Base-by-base conservation (phyloP, 2,329 filamentous ascomycete species). In the Mycocentrospora acerina region DNA sequence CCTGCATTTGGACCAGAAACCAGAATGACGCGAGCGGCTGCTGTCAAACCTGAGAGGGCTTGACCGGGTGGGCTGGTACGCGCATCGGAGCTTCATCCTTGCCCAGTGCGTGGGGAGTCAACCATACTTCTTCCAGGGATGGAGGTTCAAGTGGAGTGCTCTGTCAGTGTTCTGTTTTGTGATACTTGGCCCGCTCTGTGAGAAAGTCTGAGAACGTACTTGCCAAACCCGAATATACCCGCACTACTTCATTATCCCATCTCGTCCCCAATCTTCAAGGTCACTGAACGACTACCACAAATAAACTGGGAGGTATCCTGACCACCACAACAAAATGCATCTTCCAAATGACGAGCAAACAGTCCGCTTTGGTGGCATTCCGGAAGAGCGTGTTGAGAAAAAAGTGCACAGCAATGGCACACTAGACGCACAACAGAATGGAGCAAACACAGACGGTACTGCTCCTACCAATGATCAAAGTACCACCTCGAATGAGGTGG, bases 161-260 rank as follows among this genome's bases (percentile, higher is more conserved):
- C 32, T 26, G 32, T 45, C 42, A 38, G 25, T 29, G 42, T 32
- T 40, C 29, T 42, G 30, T 22, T 36, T 39, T 37, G 26, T 32
- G 17, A 44, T 56, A 50, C 53, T 60, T 46, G 55, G 50, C 38
- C 34, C 44, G n/a, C 45, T 52, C 35, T 54, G 56, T 40, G 43
- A 45, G 42, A 53, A 50, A 27, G 42, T 40, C 32, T 48, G 46
- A 41, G 44, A 43, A 27, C 42, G 44, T 26, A 41, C 25, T 37
- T 42, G 40, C 25, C 27, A 29, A 15, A 27, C 37, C 27, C 40
- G 43, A 38, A 22, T 40, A 43, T 28, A 38, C 35, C 32, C 22
- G 19, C 40, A 42, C 27, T 42, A 34, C 29, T 44, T 26, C 32
- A 24, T 34, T 28, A 9, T 9, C 9, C 19, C 5, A 5, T 22